Evolutionary conservation across 805 yeast genomes (phyloP).

Genomic region (Zygosaccharomyces pseudorouxii): DNA sequence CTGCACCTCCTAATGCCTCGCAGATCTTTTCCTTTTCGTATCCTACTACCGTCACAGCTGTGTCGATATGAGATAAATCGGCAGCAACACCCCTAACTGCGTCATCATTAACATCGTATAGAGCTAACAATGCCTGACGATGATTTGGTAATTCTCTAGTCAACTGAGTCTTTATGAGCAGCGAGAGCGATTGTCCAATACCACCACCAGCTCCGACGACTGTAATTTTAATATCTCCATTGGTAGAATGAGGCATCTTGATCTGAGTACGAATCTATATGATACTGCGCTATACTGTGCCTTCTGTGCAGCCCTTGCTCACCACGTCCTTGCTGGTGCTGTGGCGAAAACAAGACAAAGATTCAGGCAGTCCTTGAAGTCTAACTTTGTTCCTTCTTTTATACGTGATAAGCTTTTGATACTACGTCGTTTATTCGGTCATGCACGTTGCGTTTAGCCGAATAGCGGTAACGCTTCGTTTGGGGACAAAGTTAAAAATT

Average conservation of each 20-base stretch:
- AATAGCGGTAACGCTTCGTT: conserved; percentile 6
- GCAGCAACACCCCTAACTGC: conserved; percentile 75
- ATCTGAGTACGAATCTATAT: not conserved
- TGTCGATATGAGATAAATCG: conserved; percentile 78
- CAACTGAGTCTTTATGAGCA: conserved; percentile 58
- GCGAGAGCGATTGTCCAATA: conserved; percentile 87
- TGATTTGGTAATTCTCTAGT: conserved; percentile 33
- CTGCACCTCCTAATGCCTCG: conserved; percentile 26
- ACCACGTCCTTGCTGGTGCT: too few relatives aligned
- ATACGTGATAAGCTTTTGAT: not conserved
- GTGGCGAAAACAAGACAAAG: not conserved
- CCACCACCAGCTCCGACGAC: conserved; percentile 94
- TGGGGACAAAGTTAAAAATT: not conserved
- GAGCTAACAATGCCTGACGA: conserved; percentile 49
- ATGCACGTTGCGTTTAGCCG: conserved; percentile 7
- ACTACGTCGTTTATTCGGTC: conserved; percentile 3
- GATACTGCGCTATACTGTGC: too few relatives aligned
- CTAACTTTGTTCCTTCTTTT: not conserved
- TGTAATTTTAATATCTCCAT: conserved; percentile 53
- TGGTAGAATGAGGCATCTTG: conserved; percentile 24
- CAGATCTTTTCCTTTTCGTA: conserved; percentile 36
- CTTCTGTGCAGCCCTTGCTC: too few relatives aligned
- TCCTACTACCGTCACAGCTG: conserved; percentile 56
- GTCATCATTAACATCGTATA: conserved; percentile 74
- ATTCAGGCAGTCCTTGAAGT: not conserved